Base-by-base conservation (phyloP, 441 rosid genomes). In the Geranium incanum region DNA sequence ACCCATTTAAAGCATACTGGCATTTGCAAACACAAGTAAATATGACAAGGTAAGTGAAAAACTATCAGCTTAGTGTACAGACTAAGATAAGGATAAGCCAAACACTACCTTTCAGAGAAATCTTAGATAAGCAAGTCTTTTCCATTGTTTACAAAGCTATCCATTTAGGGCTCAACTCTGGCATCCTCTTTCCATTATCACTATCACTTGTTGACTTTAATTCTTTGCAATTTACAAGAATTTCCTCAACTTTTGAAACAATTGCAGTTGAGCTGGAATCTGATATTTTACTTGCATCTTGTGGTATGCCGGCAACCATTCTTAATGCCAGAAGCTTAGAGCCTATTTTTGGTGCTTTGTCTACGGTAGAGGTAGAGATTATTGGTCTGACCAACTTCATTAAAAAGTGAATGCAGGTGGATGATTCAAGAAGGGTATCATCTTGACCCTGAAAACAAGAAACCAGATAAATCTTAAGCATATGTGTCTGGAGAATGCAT, bases 61-160 rank as follows among this genome's bases (percentile, higher is more conserved):
- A 41, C 8, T 41, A 52, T 9, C 21, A 52, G 18, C 65, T 39
- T 64, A 6, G 33, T 13, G 67, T 15, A 67, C 11, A 70, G 28
- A 72, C 63, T 41, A 71, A 71, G 23, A 59, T 41, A 70, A 52
- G 41, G 37, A 23, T 62, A 21, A 64, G 21, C 36, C 36, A 48
- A 7, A 72, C 36, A 60, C 45, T 87, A 95, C 99, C 99, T 86
- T 95, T 98, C 73, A 95, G 85, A 38, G 97, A 87, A 68, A 93
- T 87, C 75, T 86, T 90, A 70, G 99, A 89, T 70, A 93, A 78
- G 84, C 97, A 93, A 75, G 97, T 96, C 80, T 91, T 93, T 86
- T 95, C 99, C 86, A 91, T 86, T 18, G 89, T 80, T 85, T 89
- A 80, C 87, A 95, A 81, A 70, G 95, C 92, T 70, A 95, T 80